Evolutionary conservation across 129 eudicot species (phyloP), one percentile per base, ranked within the genome.

Genomic region (Tanacetum coccineum): DNA sequence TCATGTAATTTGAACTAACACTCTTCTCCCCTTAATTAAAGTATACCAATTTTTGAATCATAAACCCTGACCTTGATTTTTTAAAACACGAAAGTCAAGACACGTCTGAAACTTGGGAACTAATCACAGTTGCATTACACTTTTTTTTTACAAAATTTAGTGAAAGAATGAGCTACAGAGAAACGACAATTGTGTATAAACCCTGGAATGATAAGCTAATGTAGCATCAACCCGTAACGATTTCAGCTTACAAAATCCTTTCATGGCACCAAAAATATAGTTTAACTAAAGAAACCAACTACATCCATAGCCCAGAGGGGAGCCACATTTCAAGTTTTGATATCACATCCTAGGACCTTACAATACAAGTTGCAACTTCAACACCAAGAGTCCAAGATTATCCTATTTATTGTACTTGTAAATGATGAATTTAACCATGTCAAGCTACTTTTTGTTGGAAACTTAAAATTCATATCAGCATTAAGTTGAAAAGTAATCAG

Each of bases 71-170:
- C 3, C 11, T 20, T 51, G 22, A 25, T 17, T 55, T 68, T 25
- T 56, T 68, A 39, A 1, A 39, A 39, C 53, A 67, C 36, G 42
- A 30, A 30, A 52, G 18, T 67, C 36, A n/a, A 67, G n/a, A 30
- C 48, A 67, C 4, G 36, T 67, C 49, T 30, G 18, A 67, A 67
- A 52, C 9, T 48, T 66, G 26, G 44, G 26, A 47, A 66, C 59
- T 8, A 28, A 50, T 20, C 21, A 8, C n/a, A 36, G 10, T 36
- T 8, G 42, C n/a, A 66, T 22, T 47, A 47, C 40, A 30, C 9
- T 57, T 11, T 10, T 21, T 55, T 51, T 1, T 0, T 0, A 3
- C n/a, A n/a, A n/a, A 6, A 17, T 6, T 58, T 58, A 26, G 7
- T 14, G 17, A 13, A 14, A 49, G 54, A 17, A 13, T 49, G 54